Percentiles rank a stretch among this genome's conserved stretches.
These are phyloP conservation scores for Fonsecaea pedrosoi DNA, from an alignment of 2,329 filamentous ascomycete species.

Conservation along the genomic window DNA sequence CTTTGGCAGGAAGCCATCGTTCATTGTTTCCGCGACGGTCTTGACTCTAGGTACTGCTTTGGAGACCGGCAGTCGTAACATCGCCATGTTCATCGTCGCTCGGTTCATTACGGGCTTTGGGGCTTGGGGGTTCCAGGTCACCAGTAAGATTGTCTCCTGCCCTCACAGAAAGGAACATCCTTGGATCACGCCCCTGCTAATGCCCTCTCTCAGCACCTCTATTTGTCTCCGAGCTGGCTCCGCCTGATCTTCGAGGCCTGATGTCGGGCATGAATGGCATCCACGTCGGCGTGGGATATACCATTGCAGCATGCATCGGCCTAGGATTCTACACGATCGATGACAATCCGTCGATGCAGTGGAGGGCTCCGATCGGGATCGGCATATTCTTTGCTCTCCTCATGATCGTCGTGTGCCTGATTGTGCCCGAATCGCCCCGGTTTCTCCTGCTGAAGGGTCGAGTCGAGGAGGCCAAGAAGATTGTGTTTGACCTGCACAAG, in stretches of 20 bases:
- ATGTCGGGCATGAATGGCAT: conserved; percentile 29
- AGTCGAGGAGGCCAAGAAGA: conserved; percentile 37
- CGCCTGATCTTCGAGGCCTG: conserved; percentile 28
- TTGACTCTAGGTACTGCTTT: conserved; percentile 17
- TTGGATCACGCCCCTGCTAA: too few relatives aligned
- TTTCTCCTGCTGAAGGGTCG: conserved; percentile 41
- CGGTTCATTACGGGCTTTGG: conserved; percentile 24
- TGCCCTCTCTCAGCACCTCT: background rate
- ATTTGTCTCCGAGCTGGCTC: conserved; percentile 27
- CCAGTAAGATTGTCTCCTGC: conserved; percentile 6
- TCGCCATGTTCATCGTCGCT: conserved; percentile 27
- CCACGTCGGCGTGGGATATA: conserved; percentile 28
- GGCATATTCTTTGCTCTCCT: conserved; percentile 27
- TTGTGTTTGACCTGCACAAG: conserved; percentile 33
- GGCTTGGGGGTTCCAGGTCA: conserved; percentile 21
- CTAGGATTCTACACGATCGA: conserved; percentile 22
- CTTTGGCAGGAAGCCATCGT: conserved; percentile 62
- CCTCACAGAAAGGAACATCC: too few relatives aligned
- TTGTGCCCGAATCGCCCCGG: conserved; percentile 41
- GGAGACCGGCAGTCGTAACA: conserved; percentile 8
- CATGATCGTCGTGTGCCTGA: conserved; percentile 36
- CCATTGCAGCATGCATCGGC: conserved; percentile 28
- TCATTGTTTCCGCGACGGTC: conserved; percentile 44
- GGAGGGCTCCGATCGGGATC: conserved; percentile 27
- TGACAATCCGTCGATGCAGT: conserved; percentile 19